These are phyloP conservation scores for Dryadomyces quercivorus DNA, from an alignment of 2,329 filamentous ascomycete species.

Conservation along the genomic window DNA sequence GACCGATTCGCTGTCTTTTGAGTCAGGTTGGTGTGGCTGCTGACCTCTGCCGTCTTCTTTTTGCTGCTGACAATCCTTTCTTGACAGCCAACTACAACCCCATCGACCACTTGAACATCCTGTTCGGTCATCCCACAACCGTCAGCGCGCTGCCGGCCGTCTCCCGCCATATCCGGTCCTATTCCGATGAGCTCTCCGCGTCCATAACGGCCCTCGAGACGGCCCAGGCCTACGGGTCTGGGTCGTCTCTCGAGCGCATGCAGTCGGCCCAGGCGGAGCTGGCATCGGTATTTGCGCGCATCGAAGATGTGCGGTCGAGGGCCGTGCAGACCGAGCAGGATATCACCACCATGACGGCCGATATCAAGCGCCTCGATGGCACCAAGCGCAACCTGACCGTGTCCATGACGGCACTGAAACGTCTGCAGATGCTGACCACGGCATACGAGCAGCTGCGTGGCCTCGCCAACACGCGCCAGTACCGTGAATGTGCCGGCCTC, in stretches of 20 bases:
- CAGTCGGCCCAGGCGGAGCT: slow-evolving; percentile 84
- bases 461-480: slow-evolving; percentile 75
- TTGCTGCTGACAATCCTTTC: not conserved
- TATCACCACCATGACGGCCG: slow-evolving; percentile 97
- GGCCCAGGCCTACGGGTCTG: slow-evolving; percentile 72
- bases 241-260: slow-evolving; percentile 82
- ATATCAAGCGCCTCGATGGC: slow-evolving; percentile 93
- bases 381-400: slow-evolving; percentile 94
- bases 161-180: slow-evolving; percentile 57
- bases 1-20: slow-evolving; percentile 10
- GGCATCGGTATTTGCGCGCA: slow-evolving; percentile 81
- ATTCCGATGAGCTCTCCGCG: slow-evolving; percentile 71
- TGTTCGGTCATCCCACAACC: slow-evolving; percentile 83
- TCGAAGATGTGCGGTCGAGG: slow-evolving; percentile 80
- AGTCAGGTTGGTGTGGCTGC: slow-evolving; percentile 9
- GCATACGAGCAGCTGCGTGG: slow-evolving; percentile 93
- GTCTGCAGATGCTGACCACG: slow-evolving; percentile 95
- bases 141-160: slow-evolving; percentile 66
- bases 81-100: slow-evolving; percentile 38
- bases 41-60: not conserved
- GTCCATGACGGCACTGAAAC: slow-evolving; percentile 95
- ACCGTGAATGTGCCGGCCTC: slow-evolving; percentile 86
- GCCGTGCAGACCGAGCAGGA: slow-evolving; percentile 88
- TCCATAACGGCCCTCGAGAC: slow-evolving; percentile 64
- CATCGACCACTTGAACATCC: slow-evolving; percentile 80